phyloP scores from a whole-genome alignment of 352 stramenopile genomes.

The Phytopythium helicoides region DNA sequence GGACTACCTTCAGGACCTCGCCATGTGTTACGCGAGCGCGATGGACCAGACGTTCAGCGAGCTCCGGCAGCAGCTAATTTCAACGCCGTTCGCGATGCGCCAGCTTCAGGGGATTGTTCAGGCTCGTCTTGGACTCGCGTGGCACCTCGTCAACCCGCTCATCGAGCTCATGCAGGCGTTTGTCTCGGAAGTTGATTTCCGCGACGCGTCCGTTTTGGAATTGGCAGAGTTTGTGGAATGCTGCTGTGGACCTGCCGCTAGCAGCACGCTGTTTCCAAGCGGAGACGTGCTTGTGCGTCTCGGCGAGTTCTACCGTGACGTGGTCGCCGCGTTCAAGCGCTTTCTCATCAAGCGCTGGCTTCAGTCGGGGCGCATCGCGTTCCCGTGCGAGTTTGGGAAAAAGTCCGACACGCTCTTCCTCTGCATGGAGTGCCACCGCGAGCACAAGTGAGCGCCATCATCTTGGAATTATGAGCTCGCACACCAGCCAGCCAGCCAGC shows the following conservation, averaged over 20 bases:
- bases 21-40: conserved; percentile 47
- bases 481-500: too few relatives aligned
- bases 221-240: conserved; percentile 53
- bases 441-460: conserved; percentile 46
- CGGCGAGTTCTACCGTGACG: conserved; percentile 57
- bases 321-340: conserved; percentile 64
- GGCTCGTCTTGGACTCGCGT: conserved; percentile 55
- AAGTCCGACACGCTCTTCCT: conserved; percentile 74
- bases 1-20: conserved; percentile 60
- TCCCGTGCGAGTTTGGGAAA: conserved; percentile 79
- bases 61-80: conserved; percentile 52
- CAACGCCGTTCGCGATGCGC: conserved; percentile 51
- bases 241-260: conserved; percentile 14
- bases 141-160: conserved; percentile 57
- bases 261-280: conserved; percentile 6
- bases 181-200: conserved; percentile 71
- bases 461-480: too few relatives aligned
- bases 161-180: conserved; percentile 65
- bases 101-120: conserved; percentile 66
- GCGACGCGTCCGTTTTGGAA: conserved; percentile 61
- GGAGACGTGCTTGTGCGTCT: conserved; percentile 65
- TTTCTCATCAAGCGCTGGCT: conserved; percentile 66
- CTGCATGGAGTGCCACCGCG: conserved; percentile 82
- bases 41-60: conserved; percentile 50
- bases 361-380: conserved; percentile 45